A percentile compares a stretch with the other conserved stretches of the same genome.
These are phyloP conservation scores for Rosa chinensis DNA, from an alignment of 306 rosid species.

Conservation along the genomic window DNA sequence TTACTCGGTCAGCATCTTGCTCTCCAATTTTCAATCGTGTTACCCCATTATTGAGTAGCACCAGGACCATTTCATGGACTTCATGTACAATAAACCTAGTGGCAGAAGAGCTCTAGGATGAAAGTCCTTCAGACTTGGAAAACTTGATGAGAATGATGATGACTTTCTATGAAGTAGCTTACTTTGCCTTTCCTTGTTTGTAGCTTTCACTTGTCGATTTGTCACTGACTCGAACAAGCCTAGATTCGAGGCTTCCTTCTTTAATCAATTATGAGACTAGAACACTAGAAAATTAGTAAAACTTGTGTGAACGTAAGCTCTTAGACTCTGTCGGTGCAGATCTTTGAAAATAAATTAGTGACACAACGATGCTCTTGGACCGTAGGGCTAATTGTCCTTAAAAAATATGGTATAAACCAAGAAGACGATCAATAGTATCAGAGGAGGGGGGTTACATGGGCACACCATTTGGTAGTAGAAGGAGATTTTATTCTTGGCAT, in stretches of 20 bases:
- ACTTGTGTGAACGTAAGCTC: neutral
- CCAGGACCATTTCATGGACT: neutral
- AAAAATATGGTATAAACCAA: neutral
- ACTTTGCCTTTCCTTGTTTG: neutral
- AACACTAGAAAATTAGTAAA: neutral
- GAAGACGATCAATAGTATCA: neutral
- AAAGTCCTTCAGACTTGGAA: neutral
- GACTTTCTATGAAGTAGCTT: constrained; percentile 1
- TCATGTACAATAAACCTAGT: neutral
- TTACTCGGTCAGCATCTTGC: neutral
- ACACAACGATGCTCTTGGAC: constrained; percentile 4
- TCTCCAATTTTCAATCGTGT: neutral
- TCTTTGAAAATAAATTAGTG: neutral
- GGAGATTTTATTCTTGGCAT: constrained; percentile 13
- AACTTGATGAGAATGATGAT: neutral
- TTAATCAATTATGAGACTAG: neutral
- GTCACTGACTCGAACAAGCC: neutral
- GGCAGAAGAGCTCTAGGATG: neutral
- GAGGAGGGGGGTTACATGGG: neutral
- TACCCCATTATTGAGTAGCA: neutral
- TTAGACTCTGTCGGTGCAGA: neutral
- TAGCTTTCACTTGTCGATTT: constrained; percentile 11
- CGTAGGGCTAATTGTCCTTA: neutral
- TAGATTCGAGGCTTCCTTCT: neutral
- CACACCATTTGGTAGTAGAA: neutral